Conservation (phyloP, 495 filamentous ascomycete species). For the Xylaria sp. region DNA sequence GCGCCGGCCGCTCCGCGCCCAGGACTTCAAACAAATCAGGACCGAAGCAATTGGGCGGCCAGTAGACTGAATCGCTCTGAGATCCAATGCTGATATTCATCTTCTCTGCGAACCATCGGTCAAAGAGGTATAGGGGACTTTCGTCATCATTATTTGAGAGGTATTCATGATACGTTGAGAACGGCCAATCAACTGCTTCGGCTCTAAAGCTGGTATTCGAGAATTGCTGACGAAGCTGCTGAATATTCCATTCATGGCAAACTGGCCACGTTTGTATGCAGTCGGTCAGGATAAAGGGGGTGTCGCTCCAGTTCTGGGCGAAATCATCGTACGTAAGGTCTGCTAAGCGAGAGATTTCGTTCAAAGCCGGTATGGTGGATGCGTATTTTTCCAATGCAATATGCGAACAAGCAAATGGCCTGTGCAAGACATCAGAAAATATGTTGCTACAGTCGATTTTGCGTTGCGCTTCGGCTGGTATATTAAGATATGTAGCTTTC, state of each 20-base stretch:
- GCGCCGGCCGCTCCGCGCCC: constrained; percentile 80
- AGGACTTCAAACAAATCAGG: constrained; percentile 87
- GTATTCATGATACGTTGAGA: constrained; percentile 81
- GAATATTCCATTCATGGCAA: constrained; percentile 75
- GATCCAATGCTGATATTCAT: constrained; percentile 72
- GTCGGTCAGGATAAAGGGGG: constrained; percentile 86
- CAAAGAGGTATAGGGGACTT: constrained; percentile 92
- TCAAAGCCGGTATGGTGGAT: constrained; percentile 71
- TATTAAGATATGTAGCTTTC: constrained; percentile 77
- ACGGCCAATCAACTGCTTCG: constrained; percentile 92
- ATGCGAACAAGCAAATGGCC: constrained; percentile 89
- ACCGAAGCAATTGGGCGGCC: constrained; percentile 86
- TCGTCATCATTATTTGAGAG: constrained; percentile 86
- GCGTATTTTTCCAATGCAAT: constrained; percentile 70
- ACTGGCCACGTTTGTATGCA: constrained; percentile 87
- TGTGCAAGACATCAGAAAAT: constrained; percentile 91
- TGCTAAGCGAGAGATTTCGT: constrained; percentile 73
- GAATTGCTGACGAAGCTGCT: constrained; percentile 68
- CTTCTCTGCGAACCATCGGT: constrained; percentile 85
- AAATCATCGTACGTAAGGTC: constrained; percentile 79
- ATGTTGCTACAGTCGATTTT: constrained; percentile 75
- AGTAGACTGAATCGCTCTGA: constrained; percentile 68
- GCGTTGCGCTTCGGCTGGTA: constrained; percentile 57
- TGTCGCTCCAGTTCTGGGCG: constrained; percentile 73
- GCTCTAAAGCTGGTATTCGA: constrained; percentile 76